Evolutionary conservation across 441 rosid species (phyloP).

Genomic region (Populus tomentosa): DNA sequence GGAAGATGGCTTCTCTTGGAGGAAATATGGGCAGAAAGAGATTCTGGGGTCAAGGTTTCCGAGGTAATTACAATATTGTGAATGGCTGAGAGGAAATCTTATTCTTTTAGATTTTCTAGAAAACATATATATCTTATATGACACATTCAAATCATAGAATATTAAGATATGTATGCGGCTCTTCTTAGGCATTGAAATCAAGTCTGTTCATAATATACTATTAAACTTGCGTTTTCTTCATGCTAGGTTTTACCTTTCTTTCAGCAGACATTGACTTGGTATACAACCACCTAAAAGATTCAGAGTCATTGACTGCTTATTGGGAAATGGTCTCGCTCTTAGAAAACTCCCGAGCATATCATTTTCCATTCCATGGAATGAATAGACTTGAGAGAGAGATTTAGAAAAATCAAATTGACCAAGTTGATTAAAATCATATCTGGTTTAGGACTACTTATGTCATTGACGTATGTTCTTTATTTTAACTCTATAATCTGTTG

Average conservation of each 20-base stretch:
- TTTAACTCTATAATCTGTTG: too few species aligned
- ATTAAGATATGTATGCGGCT: too few species aligned
- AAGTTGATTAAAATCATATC: not conserved
- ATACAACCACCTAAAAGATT: not conserved
- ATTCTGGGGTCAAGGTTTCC: constrained; percentile 65
- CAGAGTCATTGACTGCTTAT: constrained; percentile 13
- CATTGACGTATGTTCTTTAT: not conserved
- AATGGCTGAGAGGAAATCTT: not conserved
- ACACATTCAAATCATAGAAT: constrained; percentile 16
- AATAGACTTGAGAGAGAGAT: not conserved
- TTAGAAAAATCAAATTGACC: constrained; percentile 6
- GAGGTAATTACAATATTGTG: constrained; percentile 40
- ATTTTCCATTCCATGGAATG: not conserved
- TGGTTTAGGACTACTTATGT: not conserved
- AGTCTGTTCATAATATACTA: not conserved
- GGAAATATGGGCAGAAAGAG: constrained; percentile 92
- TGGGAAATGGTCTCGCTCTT: not conserved
- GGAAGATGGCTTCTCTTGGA: constrained; percentile 80
- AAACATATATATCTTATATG: not conserved
- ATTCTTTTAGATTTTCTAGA: not conserved
- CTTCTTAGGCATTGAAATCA: not conserved
- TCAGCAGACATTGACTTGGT: constrained; percentile 16
- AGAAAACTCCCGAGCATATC: not conserved
- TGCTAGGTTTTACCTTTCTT: not conserved
- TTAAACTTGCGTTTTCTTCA: not conserved